Percentiles rank a stretch among this genome's conserved stretches.
Evolutionary conservation across 371 early-diverging fungal genomes (phyloP).

Genomic region (Umbelopsis sp.): DNA sequence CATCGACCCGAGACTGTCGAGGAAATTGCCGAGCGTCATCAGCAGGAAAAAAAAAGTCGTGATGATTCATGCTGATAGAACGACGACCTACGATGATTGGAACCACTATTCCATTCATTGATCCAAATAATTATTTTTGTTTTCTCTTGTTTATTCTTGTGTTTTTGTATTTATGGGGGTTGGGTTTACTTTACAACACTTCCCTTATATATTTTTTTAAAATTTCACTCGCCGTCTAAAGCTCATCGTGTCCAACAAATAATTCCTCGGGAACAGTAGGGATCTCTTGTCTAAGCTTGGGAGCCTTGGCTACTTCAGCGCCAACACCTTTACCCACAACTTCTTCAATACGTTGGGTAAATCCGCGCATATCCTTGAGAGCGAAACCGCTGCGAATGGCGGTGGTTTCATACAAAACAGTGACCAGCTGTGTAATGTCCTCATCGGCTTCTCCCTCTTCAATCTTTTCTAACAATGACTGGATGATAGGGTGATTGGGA

Average conservation of each 20-base stretch:
- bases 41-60: too few relatives aligned
- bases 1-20: too few relatives aligned
- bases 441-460: conserved; percentile 47
- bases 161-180: too few relatives aligned
- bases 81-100: too few relatives aligned
- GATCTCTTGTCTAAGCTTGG: conserved; percentile 48
- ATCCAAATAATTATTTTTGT: too few relatives aligned
- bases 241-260: conserved; percentile 18
- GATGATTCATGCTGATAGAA: too few relatives aligned
- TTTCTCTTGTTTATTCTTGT: too few relatives aligned
- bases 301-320: conserved; percentile 55
- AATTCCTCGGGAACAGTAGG: conserved; percentile 19
- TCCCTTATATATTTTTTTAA: not conserved
- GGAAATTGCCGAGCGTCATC: too few relatives aligned
- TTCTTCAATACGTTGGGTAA: conserved; percentile 73
- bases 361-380: conserved; percentile 60
- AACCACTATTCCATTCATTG: too few relatives aligned
- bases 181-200: not conserved
- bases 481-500: conserved; percentile 73
- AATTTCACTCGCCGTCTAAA: not conserved
- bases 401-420: conserved; percentile 78
- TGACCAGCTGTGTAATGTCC: conserved; percentile 61
- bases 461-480: conserved; percentile 56
- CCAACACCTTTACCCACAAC: conserved; percentile 70
- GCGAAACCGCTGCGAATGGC: conserved; percentile 77